These are phyloP conservation scores for Tripidium arundinaceum DNA, from an alignment of 202 grass and related monocot genomes.

Conservation along the genomic window DNA sequence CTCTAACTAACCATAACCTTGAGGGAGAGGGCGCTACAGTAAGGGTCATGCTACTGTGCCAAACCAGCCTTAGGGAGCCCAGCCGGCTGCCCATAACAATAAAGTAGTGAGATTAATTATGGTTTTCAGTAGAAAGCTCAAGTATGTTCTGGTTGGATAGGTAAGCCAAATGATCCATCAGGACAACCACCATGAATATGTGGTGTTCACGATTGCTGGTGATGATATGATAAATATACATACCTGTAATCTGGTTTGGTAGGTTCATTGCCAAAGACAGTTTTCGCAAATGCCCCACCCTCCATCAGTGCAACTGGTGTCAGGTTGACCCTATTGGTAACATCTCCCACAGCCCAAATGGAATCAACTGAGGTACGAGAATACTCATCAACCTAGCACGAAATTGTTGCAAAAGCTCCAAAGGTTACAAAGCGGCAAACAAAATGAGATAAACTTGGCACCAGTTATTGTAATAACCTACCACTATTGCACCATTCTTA, in stretches of 20 bases:
- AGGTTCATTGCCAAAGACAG: conserved; percentile 61
- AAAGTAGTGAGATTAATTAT: background rate
- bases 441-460: background rate
- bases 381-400: conserved; percentile 72
- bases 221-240: conserved; percentile 1
- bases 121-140: background rate
- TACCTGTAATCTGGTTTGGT: conserved; percentile 87
- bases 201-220: background rate
- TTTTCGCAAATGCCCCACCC: conserved; percentile 72
- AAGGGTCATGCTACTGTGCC: background rate
- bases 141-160: background rate
- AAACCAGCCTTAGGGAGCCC: background rate
- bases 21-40: background rate
- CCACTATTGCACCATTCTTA: conserved; percentile 67
- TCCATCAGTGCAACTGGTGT: conserved; percentile 93
- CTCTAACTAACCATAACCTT: background rate
- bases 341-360: conserved; percentile 87
- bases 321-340: conserved; percentile 87
- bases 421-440: background rate
- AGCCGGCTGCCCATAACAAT: background rate
- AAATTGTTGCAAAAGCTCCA: conserved; percentile 13
- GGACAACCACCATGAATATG: background rate
- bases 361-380: conserved; percentile 80
- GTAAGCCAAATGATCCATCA: background rate
- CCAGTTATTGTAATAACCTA: conserved; percentile 17